A percentile compares a stretch with the other conserved stretches of the same genome.
These are phyloP conservation scores for Hibiscus mutabilis DNA, from an alignment of 345 rosid species.

Conservation along the genomic window DNA sequence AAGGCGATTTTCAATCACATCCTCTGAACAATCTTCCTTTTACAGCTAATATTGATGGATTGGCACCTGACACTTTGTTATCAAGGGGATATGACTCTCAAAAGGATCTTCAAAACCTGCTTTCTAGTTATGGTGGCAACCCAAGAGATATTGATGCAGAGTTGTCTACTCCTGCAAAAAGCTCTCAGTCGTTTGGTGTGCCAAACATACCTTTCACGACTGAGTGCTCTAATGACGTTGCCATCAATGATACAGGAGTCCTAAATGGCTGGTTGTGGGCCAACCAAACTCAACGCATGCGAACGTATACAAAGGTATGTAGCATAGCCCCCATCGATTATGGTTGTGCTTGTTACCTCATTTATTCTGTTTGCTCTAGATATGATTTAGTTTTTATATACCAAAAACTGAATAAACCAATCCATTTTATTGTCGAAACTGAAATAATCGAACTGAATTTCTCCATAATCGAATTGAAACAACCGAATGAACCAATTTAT, in stretches of 20 bases:
- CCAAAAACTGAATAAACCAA: no score
- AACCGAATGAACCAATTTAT: no score
- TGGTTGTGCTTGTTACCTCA: neutral
- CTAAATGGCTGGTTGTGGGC: constrained; percentile 76
- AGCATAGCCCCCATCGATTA: neutral
- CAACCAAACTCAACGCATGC: constrained; percentile 79
- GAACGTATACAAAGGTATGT: constrained; percentile 90
- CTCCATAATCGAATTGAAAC: no score
- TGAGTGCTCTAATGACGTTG: constrained; percentile 62
- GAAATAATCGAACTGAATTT: no score
- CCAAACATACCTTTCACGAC: constrained; percentile 68
- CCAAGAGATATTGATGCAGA: constrained; percentile 86
- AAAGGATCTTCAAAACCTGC: constrained; percentile 92
- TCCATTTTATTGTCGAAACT: no score
- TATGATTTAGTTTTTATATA: no score
- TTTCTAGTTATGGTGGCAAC: constrained; percentile 65
- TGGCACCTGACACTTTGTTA: constrained; percentile 73
- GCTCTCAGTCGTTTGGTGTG: constrained; percentile 90
- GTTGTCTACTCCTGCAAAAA: constrained; percentile 73
- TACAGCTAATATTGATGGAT: constrained; percentile 49
- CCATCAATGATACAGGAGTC: constrained; percentile 70
- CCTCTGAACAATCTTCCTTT: constrained; percentile 59
- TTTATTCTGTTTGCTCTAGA: neutral
- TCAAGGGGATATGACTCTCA: constrained; percentile 87
- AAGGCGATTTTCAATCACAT: constrained; percentile 67